These are phyloP conservation scores for Graphilbum sp. DNA, from an alignment of 2,329 filamentous ascomycete species.

Conservation along the genomic window DNA sequence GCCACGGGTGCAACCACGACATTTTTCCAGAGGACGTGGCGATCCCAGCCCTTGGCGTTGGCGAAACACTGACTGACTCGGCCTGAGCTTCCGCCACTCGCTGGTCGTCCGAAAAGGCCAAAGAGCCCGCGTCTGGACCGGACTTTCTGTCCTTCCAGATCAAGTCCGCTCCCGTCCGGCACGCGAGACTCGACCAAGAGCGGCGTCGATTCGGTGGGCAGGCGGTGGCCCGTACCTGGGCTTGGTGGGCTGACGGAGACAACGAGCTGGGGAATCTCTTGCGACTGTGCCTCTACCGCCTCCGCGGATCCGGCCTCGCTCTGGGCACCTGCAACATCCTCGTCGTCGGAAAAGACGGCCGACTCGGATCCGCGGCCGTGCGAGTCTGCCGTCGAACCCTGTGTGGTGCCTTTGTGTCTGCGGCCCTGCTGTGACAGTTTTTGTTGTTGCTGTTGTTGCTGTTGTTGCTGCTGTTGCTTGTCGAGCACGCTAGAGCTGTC, in stretches of 20 bases:
- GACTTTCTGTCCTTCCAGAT: constrained; percentile 35
- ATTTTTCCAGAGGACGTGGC: constrained; percentile 44
- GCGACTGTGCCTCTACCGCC: background rate
- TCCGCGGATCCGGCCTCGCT: background rate
- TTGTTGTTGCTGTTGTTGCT: background rate
- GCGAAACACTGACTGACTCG: constrained; percentile 17
- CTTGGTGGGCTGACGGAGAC: background rate
- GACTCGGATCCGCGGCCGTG: background rate
- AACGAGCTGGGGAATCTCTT: background rate
- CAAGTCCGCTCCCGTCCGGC: constrained; percentile 12
- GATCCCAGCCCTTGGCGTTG: constrained; percentile 59
- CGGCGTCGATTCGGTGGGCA: constrained; percentile 27
- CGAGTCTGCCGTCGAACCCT: background rate
- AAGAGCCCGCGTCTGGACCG: background rate
- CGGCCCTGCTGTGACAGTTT: background rate
- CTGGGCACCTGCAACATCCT: background rate
- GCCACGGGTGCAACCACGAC: constrained; percentile 50
- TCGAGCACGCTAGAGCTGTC: background rate
- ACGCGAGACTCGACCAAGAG: constrained; percentile 21
- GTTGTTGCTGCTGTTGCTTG: background rate
- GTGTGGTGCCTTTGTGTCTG: background rate
- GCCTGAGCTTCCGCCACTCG: constrained; percentile 5
- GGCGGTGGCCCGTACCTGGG: background rate
- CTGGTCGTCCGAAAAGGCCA: constrained; percentile 2
- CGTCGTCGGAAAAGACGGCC: constrained; percentile 6